Base-by-base conservation (phyloP, 73 alveolate species). In the Symbiodinium natans region DNA sequence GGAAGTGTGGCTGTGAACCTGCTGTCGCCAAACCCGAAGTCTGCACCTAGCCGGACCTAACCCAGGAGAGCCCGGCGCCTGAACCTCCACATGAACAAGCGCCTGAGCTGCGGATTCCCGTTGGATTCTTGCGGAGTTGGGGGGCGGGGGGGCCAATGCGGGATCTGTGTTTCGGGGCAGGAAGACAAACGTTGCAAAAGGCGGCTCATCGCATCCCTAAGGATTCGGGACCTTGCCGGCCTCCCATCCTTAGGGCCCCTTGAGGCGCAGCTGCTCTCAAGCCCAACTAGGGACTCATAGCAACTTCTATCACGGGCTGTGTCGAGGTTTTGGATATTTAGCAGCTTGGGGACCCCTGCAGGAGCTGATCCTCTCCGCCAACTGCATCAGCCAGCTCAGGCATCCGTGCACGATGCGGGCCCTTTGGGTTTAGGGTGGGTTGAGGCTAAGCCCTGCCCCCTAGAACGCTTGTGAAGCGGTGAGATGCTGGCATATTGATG, bases 361-460 rank as follows among this genome's bases (percentile, higher is more conserved):
- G 94, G 94, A 87, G 85, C 42, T 87, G 94, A 87, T 87, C 84
- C 94, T 87, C 42, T 87, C 94, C 31, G 94, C 77, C 41, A 87
- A 87, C 84, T 87, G 94, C 94, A 87, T 87, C 85, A 56, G 68
- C 40, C 82, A 86, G 15, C 82, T 86, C 48, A 86, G 93, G 93
- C 93, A 31, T 38, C 46, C 38, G 83, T 29, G 33, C 15, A 27
- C 10, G 27, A 52, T 13, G 19, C 10, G 71, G 27, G 71, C 10
- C 27, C 71, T 52, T 10, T 19, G 19, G 71, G 71, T 52, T 19
- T 52, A 52, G 19, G 71, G 19, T n/a, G 59, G 13, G 59, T 46
- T 46, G 59, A 46, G 59, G 59, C 59, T 13, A n/a, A n/a, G n/a
- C n/a, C n/a, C n/a, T n/a, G n/a, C n/a, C n/a, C n/a, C n/a, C n/a